Evolutionary conservation across 768 basidiomycete species (phyloP), one percentile per base, ranked within the genome.

Genomic region (Suillus subluteus): DNA sequence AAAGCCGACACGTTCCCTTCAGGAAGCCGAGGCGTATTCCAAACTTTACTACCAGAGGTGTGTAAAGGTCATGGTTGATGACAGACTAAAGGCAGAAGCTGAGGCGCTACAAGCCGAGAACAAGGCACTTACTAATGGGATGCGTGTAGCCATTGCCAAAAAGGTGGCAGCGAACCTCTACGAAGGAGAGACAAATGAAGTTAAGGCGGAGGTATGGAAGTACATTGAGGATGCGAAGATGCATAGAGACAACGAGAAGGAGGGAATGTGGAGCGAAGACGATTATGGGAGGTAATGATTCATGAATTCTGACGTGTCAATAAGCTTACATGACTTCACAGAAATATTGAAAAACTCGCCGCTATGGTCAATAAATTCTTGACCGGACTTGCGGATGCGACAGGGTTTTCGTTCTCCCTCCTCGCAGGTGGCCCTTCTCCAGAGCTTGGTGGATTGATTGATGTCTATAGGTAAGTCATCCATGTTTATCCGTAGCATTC

Each of bases 381-480:
- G 50, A 26, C 12, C 13, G 50, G 50, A 52, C 50, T 52, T 52
- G 50, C 23, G 6, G 50, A 52, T 52, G 50, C 13, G 6, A 52
- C 50, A 52, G 50, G 50, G 6, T 52, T 52, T 26, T 52, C 6
- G 1, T 52, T 52, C 50, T 52, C 50, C 50, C 50, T 52, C 50
- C 50, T 52, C 0, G 26, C 26, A 26, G 23, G 50, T 52, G 50
- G 23, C 26, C 50, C 50, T 52, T 52, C 50, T 52, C 23, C 50
- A 52, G 50, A 52, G 50, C 50, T 52, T 26, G 23, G 50, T 52
- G 50, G 50, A 52, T 52, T 52, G 26, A 52, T 26, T 52, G 50
- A 52, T 52, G 50, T 52, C 23, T 52, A 52, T 52, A 52, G 50
- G 50, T 52, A 52, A 52, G 50, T 52, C 26, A 52, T 52, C 50